Conservation (phyloP, 2,329 filamentous ascomycete species). For the Nemania diffusa region DNA sequence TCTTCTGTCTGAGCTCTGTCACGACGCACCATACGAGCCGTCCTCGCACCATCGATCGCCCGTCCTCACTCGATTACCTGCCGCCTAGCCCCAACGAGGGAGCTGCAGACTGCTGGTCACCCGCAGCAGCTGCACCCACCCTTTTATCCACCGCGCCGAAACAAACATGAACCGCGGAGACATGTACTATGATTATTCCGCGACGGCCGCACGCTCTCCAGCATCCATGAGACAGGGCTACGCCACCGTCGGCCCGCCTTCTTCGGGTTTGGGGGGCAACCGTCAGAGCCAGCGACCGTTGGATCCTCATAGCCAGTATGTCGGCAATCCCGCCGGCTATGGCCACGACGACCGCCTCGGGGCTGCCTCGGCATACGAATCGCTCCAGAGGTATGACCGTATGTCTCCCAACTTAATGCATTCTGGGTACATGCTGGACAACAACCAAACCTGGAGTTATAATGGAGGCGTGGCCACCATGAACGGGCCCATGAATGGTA, state of each 20-base stretch:
- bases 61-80: conserved; percentile 6
- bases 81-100: conserved; percentile 41
- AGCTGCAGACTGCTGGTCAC: conserved; percentile 48
- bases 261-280: conserved; percentile 58
- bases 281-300: conserved; percentile 81
- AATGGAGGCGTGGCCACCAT: conserved; percentile 71
- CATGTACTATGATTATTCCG: conserved; percentile 78
- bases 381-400: conserved; percentile 53
- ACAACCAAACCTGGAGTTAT: conserved; percentile 84
- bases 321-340: conserved; percentile 74
- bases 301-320: conserved; percentile 72
- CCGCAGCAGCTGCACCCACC: conserved; percentile 46
- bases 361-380: conserved; percentile 70
- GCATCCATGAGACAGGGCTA: conserved; percentile 73
- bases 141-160: conserved; percentile 30
- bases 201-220: conserved; percentile 73
- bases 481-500: conserved; percentile 72
- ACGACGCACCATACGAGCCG: conserved; percentile 12
- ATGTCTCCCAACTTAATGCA: conserved; percentile 52
- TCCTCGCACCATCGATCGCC: conserved; percentile 21
- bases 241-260: conserved; percentile 67
- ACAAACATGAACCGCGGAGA: conserved; percentile 65
- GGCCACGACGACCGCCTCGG: conserved; percentile 69
- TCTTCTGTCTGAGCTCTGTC: conserved; percentile 4
- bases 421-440: conserved; percentile 66